Evolutionary conservation across 129 eudicot genomes (phyloP).

Genomic region (Lactuca saligna): DNA sequence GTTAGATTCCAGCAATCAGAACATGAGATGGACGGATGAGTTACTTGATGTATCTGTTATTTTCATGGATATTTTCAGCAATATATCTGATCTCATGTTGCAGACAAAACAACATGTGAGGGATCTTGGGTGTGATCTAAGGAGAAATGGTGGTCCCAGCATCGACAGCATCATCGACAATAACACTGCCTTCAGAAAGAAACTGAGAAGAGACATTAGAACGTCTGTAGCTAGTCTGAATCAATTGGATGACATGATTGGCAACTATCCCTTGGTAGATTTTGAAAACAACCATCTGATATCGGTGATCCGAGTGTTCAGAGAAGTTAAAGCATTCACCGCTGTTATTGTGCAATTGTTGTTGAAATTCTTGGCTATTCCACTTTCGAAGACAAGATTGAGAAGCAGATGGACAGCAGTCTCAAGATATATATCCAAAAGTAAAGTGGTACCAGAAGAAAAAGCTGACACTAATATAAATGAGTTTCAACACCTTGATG

Average conservation of each 20-base stretch:
- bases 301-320: conserved; percentile 22
- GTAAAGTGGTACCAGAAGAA: conserved; percentile 25
- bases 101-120: conserved; percentile 16
- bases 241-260: conserved; percentile 12
- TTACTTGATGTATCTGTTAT: conserved; percentile 31
- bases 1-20: background rate
- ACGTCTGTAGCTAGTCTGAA: conserved; percentile 14
- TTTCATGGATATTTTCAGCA: conserved; percentile 35
- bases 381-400: conserved; percentile 13
- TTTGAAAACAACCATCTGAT: conserved; percentile 15
- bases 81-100: conserved; percentile 23
- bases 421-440: conserved; percentile 27
- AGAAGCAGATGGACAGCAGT: conserved; percentile 13
- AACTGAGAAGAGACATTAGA: conserved; percentile 29
- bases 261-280: background rate
- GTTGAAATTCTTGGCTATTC: conserved; percentile 21
- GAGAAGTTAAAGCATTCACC: conserved; percentile 29
- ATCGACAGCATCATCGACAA: conserved; percentile 18
- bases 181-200: conserved; percentile 28
- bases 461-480: conserved; percentile 10
- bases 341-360: conserved; percentile 16
- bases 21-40: conserved; percentile 26
- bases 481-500: conserved; percentile 33
- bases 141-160: conserved; percentile 25
- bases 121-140: conserved; percentile 28